These are phyloP conservation scores for Heritiera littoralis DNA, from an alignment of 345 rosid species.

Conservation along the genomic window DNA sequence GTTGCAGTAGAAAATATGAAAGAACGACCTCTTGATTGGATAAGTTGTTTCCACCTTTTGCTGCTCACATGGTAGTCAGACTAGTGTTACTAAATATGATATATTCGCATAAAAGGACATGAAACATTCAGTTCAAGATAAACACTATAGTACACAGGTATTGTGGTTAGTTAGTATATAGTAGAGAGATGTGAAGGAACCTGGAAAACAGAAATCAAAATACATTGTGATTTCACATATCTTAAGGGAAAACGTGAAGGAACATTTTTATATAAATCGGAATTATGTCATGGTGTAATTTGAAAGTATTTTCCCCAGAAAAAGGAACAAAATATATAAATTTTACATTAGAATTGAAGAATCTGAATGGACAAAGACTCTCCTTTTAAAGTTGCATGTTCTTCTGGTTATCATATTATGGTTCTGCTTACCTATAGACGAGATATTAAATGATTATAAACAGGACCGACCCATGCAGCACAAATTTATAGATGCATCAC, in stretches of 20 bases:
- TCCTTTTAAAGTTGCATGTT: neutral
- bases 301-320: neutral
- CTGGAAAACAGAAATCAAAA: neutral
- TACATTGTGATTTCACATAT: neutral
- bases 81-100: neutral
- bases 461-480: neutral
- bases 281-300: neutral
- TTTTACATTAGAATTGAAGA: neutral
- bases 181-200: slow-evolving; percentile 3
- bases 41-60: slow-evolving; percentile 87
- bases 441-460: neutral
- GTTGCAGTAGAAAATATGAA: slow-evolving; percentile 88
- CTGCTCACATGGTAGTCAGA: slow-evolving; percentile 41
- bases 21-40: slow-evolving; percentile 86
- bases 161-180: neutral
- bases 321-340: neutral
- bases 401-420: neutral
- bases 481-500: neutral
- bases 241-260: neutral
- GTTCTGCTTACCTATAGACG: neutral
- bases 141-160: neutral
- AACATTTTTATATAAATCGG: neutral
- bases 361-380: neutral
- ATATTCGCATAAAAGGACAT: neutral
- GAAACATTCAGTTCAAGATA: neutral